Evolutionary conservation across 495 filamentous ascomycete species (phyloP), one percentile per base, ranked within the genome.

Genomic region (Daldinia concentrica): DNA sequence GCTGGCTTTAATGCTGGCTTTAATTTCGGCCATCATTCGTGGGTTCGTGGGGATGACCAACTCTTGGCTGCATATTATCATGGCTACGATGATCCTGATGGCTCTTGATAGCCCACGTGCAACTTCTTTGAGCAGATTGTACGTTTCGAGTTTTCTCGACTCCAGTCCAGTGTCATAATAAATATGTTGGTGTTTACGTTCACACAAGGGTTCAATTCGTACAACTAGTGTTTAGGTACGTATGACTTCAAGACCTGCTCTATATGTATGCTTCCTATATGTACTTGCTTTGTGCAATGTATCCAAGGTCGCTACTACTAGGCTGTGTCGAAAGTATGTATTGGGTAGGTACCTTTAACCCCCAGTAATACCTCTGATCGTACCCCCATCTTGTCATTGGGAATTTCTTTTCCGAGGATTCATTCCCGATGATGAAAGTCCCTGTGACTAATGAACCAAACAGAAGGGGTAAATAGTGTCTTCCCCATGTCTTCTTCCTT

Each of bases 21-120:
- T 64, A 68, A 72, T 72, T 59, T 72, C 70, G 54, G 59, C 36
- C 64, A 50, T 56, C 37, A 68, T 61, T 65, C 36, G 64, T 64
- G 70, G 64, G 26, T 61, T 65, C 36, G 64, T 68, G 70, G 64
- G 45, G 56, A 66, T 26, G 24, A 39, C 60, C 37, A 56, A 27
- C 27, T 19, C 60, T 65, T 65, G 55, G 60, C 60, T 60, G 64
- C 60, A 72, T 50, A 22, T 22, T 68, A 64, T 68, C 48, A 60
- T 45, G 61, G 15, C 55, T 34, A 57, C 56, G 60, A 64, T 29
- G 69, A 68, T 68, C 58, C 15, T 63, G 60, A 54, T 60, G 70
- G 64, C 41, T 29, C 14, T 51, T 48, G 60, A 48, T 27, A 37
- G 36, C 64, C 70, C 70, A 72, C 70, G 70, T 72, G 70, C 64